A percentile compares a stretch with the other conserved stretches of the same genome.
These are phyloP conservation scores for Leersia perrieri DNA, from an alignment of 176 grass and related monocot genomes.

Conservation along the genomic window DNA sequence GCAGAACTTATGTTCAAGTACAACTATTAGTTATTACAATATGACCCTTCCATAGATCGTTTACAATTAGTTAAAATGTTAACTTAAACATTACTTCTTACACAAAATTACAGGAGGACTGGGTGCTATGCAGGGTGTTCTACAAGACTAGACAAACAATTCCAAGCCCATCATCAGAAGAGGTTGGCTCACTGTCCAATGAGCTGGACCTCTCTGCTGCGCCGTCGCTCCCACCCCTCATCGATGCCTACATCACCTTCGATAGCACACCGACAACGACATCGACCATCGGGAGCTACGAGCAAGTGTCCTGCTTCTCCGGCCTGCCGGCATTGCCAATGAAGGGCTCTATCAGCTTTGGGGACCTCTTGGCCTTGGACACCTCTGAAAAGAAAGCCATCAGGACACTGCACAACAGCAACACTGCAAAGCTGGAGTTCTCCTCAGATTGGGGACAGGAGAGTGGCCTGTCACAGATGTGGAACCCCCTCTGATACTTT, in stretches of 20 bases:
- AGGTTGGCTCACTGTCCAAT: background rate
- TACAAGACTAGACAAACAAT: constrained; percentile 56
- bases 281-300: background rate
- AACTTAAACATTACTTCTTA: background rate
- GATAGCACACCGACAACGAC: background rate
- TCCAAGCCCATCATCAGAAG: constrained; percentile 24
- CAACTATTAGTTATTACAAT: background rate
- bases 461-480: constrained; percentile 22
- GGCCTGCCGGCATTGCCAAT: background rate
- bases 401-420: background rate
- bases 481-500: constrained; percentile 13
- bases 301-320: constrained; percentile 49
- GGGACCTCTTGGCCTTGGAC: constrained; percentile 4
- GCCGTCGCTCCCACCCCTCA: background rate
- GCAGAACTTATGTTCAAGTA: background rate
- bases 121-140: constrained; percentile 75
- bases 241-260: constrained; percentile 1
- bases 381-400: constrained; percentile 18
- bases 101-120: constrained; percentile 52
- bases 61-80: background rate
- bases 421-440: constrained; percentile 32
- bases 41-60: background rate
- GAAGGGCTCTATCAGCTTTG: background rate
- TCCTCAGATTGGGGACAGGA: constrained; percentile 18
- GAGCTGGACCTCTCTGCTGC: background rate